Percentiles rank a stretch among this genome's conserved stretches.
These are phyloP conservation scores for Colletotrichum orchidophilum DNA, from an alignment of 2,329 filamentous ascomycete genomes.

Conservation along the genomic window DNA sequence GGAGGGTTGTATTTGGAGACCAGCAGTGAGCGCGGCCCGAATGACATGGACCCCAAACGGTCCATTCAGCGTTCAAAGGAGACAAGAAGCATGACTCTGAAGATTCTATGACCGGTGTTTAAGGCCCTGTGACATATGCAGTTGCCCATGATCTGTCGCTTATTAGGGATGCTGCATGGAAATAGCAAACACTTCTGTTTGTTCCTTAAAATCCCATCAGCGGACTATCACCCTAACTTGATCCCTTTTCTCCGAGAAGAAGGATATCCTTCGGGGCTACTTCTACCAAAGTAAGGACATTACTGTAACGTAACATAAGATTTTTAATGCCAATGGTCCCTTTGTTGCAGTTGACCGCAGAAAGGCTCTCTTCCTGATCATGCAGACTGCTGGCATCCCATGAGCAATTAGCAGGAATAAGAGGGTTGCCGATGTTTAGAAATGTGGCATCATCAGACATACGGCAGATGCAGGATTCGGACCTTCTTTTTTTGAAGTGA, in stretches of 20 bases:
- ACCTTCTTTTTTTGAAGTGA: neutral
- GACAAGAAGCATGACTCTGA: neutral
- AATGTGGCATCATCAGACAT: neutral
- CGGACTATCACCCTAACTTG: neutral
- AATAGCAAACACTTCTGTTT: neutral
- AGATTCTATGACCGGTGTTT: neutral
- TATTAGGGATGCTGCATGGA: neutral
- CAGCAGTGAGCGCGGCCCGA: neutral
- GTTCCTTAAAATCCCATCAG: neutral
- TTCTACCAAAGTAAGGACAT: neutral
- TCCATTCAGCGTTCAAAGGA: neutral
- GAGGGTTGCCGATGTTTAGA: neutral
- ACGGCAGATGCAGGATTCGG: neutral
- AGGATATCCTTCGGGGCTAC: neutral
- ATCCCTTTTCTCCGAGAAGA: neutral
- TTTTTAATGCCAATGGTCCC: neutral
- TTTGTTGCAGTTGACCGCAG: neutral
- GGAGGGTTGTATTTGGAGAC: slow-evolving; percentile 1
- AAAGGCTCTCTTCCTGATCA: neutral
- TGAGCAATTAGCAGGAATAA: neutral
- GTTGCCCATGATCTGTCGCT: neutral
- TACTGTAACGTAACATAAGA: neutral
- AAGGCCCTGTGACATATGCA: neutral
- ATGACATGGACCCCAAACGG: neutral
- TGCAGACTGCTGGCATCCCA: neutral